phyloP scores from a whole-genome alignment of 768 basidiomycete genomes.

The Dacryopinax spathularia region DNA sequence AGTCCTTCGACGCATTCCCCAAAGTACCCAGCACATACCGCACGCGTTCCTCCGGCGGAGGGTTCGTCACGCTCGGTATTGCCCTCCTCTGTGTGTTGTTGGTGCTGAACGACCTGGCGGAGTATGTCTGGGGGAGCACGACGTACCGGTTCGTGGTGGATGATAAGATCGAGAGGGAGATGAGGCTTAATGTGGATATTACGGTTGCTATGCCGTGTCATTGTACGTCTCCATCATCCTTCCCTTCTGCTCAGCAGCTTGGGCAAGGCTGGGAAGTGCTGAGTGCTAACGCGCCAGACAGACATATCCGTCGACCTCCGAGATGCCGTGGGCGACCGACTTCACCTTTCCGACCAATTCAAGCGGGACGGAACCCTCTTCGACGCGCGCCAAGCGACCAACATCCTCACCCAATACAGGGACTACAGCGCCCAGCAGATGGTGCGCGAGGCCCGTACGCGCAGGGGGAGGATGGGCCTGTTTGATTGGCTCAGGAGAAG shows the following conservation, averaged over 20 bases:
- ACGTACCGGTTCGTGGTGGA: slow-evolving; percentile 85
- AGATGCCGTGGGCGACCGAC: slow-evolving; percentile 84
- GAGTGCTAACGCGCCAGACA: too few relatives aligned
- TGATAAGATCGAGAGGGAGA: slow-evolving; percentile 37
- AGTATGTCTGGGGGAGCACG: slow-evolving; percentile 89
- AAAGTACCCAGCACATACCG: slow-evolving; percentile 75
- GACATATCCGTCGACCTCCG: slow-evolving; percentile 54
- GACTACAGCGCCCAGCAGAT: background rate
- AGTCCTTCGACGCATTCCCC: slow-evolving; percentile 74
- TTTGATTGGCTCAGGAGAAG: background rate
- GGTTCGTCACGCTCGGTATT: slow-evolving; percentile 66
- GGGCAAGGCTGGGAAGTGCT: too few relatives aligned
- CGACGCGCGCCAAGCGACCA: slow-evolving; percentile 1
- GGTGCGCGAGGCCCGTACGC: background rate
- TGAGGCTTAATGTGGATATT: slow-evolving; percentile 86
- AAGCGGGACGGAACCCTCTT: slow-evolving; percentile 50
- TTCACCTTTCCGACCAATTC: slow-evolving; percentile 68
- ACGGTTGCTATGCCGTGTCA: slow-evolving; percentile 85
- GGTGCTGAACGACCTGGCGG: slow-evolving; percentile 75
- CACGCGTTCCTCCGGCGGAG: slow-evolving; percentile 60
- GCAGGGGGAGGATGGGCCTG: background rate
- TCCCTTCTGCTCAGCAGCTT: background rate
- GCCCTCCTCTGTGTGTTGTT: slow-evolving; percentile 49
- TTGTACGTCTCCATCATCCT: slow-evolving; percentile 41
- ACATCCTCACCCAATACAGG: background rate